These are phyloP conservation scores for Ustilago nuda DNA, from an alignment of 1,284 basidiomycete genomes.

Conservation along the genomic window DNA sequence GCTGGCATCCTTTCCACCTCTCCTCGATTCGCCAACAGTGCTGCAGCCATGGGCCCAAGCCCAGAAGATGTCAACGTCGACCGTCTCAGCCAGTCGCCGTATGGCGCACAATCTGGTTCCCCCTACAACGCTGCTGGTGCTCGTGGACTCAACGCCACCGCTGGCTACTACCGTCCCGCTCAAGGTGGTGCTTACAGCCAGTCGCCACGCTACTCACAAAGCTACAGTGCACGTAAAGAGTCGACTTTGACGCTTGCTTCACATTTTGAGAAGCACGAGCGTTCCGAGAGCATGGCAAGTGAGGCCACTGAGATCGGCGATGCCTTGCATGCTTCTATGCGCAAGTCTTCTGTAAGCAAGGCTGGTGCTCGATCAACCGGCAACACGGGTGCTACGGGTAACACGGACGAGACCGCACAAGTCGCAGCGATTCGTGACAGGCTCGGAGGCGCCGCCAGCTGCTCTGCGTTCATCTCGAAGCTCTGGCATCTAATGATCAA, in stretches of 20 bases:
- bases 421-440: conserved; percentile 67
- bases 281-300: conserved; percentile 54
- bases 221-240: conserved; percentile 41
- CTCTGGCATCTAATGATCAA: conserved; percentile 69
- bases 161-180: conserved; percentile 37
- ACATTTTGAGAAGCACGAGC: conserved; percentile 52
- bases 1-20: conserved; percentile 50
- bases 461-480: conserved; percentile 68
- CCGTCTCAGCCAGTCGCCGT: conserved; percentile 41
- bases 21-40: conserved; percentile 38
- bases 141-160: conserved; percentile 33
- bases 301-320: conserved; percentile 50
- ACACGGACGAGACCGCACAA: conserved; percentile 61
- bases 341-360: conserved; percentile 25
- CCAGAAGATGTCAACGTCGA: conserved; percentile 27
- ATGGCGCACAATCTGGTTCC: conserved; percentile 36
- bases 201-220: conserved; percentile 42
- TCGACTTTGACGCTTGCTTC: conserved; percentile 37
- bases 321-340: conserved; percentile 16
- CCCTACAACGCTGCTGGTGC: conserved; percentile 32
- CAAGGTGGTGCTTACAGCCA: conserved; percentile 46
- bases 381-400: conserved; percentile 46
- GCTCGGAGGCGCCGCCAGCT: conserved; percentile 67
- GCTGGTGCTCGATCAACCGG: conserved; percentile 30
- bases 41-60: conserved; percentile 17